Percentiles rank a stretch among this genome's conserved stretches.
These are phyloP conservation scores for Russula virescens DNA, from an alignment of 768 basidiomycete genomes.

Conservation along the genomic window DNA sequence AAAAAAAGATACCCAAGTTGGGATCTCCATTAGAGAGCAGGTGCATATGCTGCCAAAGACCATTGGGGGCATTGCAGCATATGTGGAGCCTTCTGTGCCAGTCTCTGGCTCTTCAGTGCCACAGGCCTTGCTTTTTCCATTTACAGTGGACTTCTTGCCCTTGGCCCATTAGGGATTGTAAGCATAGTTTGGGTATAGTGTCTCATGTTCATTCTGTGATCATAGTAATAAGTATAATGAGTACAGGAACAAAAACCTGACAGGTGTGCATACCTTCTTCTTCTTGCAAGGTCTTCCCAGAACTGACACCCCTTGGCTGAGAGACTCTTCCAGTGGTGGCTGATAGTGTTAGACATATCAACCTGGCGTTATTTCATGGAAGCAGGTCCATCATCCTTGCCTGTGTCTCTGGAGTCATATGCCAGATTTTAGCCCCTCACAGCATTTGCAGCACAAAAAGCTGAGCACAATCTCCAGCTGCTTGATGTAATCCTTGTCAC, in stretches of 20 bases:
- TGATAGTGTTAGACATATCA: constrained; percentile 77
- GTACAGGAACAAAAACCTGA: constrained; percentile 22
- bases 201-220: constrained; percentile 74
- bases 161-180: constrained; percentile 66
- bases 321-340: constrained; percentile 73
- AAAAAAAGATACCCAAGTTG: constrained; percentile 34
- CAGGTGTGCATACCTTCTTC: constrained; percentile 67
- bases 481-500: constrained; percentile 80
- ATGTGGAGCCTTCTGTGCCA: constrained; percentile 39
- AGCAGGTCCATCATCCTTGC: constrained; percentile 17
- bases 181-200: constrained; percentile 69
- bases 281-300: constrained; percentile 75
- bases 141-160: constrained; percentile 46
- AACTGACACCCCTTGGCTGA: constrained; percentile 57
- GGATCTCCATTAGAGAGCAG: constrained; percentile 30
- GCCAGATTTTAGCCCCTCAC: constrained; percentile 61
- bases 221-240: constrained; percentile 45
- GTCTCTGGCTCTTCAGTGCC: constrained; percentile 34
- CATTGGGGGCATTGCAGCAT: constrained; percentile 50
- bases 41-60: constrained; percentile 57
- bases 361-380: constrained; percentile 72
- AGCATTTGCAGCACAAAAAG: constrained; percentile 74
- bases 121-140: constrained; percentile 45
- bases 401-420: constrained; percentile 36
- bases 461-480: constrained; percentile 83